phyloP scores from a whole-genome alignment of 2,329 filamentous ascomycete genomes.

The Sclerotinia minor region DNA sequence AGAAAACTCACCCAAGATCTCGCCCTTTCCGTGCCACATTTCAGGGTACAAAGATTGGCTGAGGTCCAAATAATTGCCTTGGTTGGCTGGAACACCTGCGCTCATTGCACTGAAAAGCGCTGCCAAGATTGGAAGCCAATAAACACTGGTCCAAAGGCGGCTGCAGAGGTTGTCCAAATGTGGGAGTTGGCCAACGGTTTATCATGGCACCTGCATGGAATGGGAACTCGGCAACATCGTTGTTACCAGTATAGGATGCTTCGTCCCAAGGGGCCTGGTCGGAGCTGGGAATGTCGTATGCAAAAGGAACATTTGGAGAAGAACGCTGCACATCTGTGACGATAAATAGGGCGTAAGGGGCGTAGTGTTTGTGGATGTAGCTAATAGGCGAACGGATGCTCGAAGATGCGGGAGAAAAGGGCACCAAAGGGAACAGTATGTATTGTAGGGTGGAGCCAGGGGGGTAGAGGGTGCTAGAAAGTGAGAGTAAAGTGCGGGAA shows the following conservation, averaged over 20 bases:
- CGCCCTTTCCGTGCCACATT: neutral
- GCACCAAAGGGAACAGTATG: neutral
- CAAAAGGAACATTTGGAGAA: neutral
- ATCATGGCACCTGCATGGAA: neutral
- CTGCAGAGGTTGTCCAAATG: neutral
- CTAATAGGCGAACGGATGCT: neutral
- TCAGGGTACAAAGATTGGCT: neutral
- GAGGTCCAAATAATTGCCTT: neutral
- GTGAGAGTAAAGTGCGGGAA: neutral
- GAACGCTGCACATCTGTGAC: neutral
- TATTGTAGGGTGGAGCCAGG: neutral
- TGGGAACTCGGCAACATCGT: too few species aligned
- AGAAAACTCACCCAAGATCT: neutral
- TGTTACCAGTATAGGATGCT: neutral
- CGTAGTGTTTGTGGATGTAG: neutral
- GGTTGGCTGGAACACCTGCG: neutral
- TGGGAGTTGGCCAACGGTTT: neutral
- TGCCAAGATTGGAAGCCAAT: neutral
- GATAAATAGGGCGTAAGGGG: neutral
- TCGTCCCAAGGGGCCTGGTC: neutral
- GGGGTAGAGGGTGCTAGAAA: neutral
- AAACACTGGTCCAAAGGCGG: too few species aligned
- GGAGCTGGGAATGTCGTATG: neutral
- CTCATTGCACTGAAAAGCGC: neutral
- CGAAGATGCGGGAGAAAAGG: slow-evolving; percentile 1